Percentiles rank a stretch among this genome's conserved stretches.
phyloP scores from a whole-genome alignment of 2,329 filamentous ascomycete genomes.

The Colletotrichum chlorophyti region DNA sequence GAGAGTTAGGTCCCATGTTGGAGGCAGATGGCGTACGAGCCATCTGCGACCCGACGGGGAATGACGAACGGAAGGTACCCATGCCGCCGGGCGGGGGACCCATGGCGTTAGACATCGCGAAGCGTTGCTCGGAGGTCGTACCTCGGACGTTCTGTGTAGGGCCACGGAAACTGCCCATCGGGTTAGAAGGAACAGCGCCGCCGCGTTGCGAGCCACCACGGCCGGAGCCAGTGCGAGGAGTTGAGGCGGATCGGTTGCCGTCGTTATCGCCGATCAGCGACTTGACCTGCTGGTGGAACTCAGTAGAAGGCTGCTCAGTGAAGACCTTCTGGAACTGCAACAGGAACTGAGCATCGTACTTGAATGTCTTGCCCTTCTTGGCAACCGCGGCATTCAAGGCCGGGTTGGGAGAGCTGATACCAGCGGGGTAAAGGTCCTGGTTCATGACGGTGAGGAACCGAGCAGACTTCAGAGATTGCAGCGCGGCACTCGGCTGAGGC shows the following conservation, averaged over 20 bases:
- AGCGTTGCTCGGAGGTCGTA: conserved; percentile 80
- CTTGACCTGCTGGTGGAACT: conserved; percentile 93
- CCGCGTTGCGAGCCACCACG: conserved; percentile 60
- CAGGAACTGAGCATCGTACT: conserved; percentile 95
- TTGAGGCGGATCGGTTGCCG: conserved; percentile 65
- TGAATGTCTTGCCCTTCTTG: conserved; percentile 83
- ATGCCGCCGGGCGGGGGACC: conserved; percentile 21
- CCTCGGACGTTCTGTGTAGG: conserved; percentile 57
- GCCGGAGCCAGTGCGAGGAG: conserved; percentile 62
- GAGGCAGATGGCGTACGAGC: conserved; percentile 69
- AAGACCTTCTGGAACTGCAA: conserved; percentile 96
- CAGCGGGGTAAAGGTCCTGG: conserved; percentile 81
- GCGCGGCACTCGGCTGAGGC: conserved; percentile 89
- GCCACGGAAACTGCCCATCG: conserved; percentile 73
- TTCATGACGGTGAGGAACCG: conserved; percentile 84
- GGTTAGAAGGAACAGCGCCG: conserved; percentile 49
- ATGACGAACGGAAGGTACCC: conserved; percentile 49
- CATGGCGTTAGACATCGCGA: conserved; percentile 67
- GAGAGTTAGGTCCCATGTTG: conserved; percentile 71
- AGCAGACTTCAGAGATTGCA: conserved; percentile 91
- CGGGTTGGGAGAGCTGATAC: conserved; percentile 89
- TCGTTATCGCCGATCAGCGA: conserved; percentile 81
- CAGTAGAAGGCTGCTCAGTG: conserved; percentile 92
- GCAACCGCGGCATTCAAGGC: conserved; percentile 82
- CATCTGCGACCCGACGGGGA: conserved; percentile 69